These are phyloP conservation scores for Chaetomiaceae sp. DNA, from an alignment of 2,329 filamentous ascomycete genomes.

Conservation along the genomic window DNA sequence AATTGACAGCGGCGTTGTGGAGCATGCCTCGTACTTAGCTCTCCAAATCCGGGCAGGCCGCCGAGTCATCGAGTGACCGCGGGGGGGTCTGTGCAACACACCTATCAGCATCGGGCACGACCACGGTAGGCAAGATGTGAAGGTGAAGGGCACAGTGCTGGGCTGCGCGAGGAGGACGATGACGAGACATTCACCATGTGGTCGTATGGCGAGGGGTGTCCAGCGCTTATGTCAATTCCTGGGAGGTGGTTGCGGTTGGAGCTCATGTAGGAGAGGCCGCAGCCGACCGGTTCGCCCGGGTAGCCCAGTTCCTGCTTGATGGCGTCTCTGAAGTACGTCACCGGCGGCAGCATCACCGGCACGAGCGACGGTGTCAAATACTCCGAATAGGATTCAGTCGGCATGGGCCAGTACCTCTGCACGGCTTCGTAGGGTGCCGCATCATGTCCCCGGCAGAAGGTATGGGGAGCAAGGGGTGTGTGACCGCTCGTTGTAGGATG, in stretches of 20 bases:
- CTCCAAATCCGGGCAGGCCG: no score
- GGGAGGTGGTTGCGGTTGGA: constrained; percentile 53
- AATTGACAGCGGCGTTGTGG: no score
- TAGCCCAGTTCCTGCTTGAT: constrained; percentile 58
- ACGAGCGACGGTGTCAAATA: constrained; percentile 45
- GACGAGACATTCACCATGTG: constrained; percentile 70
- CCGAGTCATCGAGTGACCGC: no score
- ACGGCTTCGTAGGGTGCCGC: constrained; percentile 52
- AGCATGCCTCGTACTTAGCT: no score
- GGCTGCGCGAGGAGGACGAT: no score
- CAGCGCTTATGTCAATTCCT: constrained; percentile 53
- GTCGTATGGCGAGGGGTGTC: constrained; percentile 58
- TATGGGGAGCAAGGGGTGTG: constrained; percentile 66
- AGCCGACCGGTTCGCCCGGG: constrained; percentile 45
- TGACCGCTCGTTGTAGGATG: constrained; percentile 56
- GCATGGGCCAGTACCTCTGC: constrained; percentile 46
- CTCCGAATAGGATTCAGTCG: constrained; percentile 43
- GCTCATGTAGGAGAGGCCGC: constrained; percentile 57
- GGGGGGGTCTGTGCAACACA: no score
- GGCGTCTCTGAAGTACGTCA: constrained; percentile 57
- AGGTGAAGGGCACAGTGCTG: no score
- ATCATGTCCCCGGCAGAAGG: constrained; percentile 59
- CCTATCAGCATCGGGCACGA: no score
- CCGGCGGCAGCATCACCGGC: constrained; percentile 53
- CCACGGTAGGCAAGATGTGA: no score